phyloP scores from a whole-genome alignment of 805 yeast genomes.

The Wickerhamiella alocasiicola region DNA sequence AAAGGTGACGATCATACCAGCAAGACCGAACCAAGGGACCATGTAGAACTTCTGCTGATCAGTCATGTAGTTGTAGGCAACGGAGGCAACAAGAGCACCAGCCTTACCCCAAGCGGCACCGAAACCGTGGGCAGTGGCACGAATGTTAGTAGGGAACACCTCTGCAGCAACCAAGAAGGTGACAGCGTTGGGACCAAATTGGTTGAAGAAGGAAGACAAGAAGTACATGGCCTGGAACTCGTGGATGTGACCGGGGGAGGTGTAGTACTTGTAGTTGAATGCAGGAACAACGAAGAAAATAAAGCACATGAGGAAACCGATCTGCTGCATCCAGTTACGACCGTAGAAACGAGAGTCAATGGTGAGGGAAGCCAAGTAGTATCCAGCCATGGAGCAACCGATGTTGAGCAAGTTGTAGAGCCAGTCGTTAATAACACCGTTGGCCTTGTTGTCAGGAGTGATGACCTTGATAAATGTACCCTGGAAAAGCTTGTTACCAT shows the following conservation, averaged over 20 bases:
- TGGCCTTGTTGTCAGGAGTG: slow-evolving; percentile 30
- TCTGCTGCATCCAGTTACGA: slow-evolving; percentile 44
- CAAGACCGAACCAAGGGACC: slow-evolving; percentile 31
- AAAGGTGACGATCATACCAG: slow-evolving; percentile 27
- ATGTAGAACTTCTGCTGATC: slow-evolving; percentile 27
- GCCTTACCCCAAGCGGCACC: slow-evolving; percentile 55
- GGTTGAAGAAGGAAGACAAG: slow-evolving; percentile 50
- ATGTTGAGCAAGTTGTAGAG: slow-evolving; percentile 30
- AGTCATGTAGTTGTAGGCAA: slow-evolving; percentile 29
- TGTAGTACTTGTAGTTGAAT: slow-evolving; percentile 42
- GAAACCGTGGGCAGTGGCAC: slow-evolving; percentile 56
- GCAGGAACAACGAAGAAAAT: slow-evolving; percentile 44
- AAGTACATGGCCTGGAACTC: slow-evolving; percentile 45
- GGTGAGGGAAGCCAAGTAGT: slow-evolving; percentile 45
- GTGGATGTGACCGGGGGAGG: slow-evolving; percentile 20
- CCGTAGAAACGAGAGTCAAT: slow-evolving; percentile 40
- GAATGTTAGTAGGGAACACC: slow-evolving; percentile 50
- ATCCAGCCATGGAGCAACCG: slow-evolving; percentile 72
- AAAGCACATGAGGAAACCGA: slow-evolving; percentile 46
- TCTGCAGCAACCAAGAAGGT: slow-evolving; percentile 56
- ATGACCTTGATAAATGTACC: slow-evolving; percentile 32
- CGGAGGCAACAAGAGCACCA: slow-evolving; percentile 48
- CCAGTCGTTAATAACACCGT: slow-evolving; percentile 42
- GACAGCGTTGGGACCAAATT: slow-evolving; percentile 54
- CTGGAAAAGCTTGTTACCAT: slow-evolving; percentile 49